A percentile compares a stretch with the other conserved stretches of the same genome.
These are phyloP conservation scores for Tricholoma sp. DNA, from an alignment of 768 basidiomycete species.

Conservation along the genomic window DNA sequence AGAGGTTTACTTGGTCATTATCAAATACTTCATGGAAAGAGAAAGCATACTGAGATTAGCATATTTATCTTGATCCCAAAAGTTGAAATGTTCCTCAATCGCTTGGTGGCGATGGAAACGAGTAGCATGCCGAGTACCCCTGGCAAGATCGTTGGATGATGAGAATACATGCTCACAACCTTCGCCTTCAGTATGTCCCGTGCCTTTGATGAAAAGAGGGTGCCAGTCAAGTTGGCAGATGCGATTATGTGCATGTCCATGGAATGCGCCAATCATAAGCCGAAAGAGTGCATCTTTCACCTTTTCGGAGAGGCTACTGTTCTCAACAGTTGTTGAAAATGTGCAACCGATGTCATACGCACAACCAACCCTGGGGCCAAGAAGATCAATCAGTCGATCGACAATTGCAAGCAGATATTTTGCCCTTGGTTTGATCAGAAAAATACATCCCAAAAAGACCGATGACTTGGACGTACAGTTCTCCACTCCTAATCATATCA, in stretches of 20 bases:
- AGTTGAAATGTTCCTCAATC: not conserved
- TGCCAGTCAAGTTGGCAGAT: constrained; percentile 15
- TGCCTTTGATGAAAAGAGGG: constrained; percentile 12
- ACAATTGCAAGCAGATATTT: not conserved
- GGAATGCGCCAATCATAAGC: too few species aligned
- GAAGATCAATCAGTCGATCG: not conserved
- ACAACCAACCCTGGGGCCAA: too few species aligned
- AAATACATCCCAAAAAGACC: not conserved
- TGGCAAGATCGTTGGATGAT: constrained; percentile 15
- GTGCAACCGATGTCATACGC: too few species aligned
- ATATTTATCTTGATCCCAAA: too few species aligned
- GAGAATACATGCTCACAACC: constrained; percentile 16
- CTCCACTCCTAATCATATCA: too few species aligned
- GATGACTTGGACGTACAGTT: not conserved
- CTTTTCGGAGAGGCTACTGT: too few species aligned
- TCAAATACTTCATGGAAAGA: too few species aligned
- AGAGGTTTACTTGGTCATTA: too few species aligned
- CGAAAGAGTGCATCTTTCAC: too few species aligned
- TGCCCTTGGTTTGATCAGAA: not conserved
- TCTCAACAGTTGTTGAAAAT: too few species aligned
- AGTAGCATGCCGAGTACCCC: constrained; percentile 5
- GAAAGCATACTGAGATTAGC: too few species aligned
- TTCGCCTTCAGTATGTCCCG: constrained; percentile 11
- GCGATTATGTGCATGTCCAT: constrained; percentile 12
- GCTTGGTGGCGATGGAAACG: constrained; percentile 1